phyloP scores from a whole-genome alignment of 768 basidiomycete species.

The Jaapia argillacea region DNA sequence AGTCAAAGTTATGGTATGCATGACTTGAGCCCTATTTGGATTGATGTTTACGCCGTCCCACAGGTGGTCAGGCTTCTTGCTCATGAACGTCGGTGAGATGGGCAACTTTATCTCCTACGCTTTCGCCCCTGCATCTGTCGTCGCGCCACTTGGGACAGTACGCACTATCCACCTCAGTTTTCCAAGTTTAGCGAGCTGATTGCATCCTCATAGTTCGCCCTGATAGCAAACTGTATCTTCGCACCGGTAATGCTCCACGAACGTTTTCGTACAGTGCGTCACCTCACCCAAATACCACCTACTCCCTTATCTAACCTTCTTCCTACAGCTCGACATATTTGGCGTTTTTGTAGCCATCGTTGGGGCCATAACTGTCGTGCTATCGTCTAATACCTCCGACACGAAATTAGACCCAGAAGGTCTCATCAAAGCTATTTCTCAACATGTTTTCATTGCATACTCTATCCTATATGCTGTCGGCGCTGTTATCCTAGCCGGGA shows the following conservation, averaged over 20 bases:
- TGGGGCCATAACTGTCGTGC: constrained; percentile 90
- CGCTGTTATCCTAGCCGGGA: constrained; percentile 45
- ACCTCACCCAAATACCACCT: constrained; percentile 6
- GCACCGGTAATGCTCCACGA: constrained; percentile 81
- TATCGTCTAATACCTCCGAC: constrained; percentile 65
- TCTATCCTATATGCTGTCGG: constrained; percentile 48
- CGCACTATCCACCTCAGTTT: constrained; percentile 18
- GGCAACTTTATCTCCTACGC: constrained; percentile 52
- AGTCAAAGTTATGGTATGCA: constrained; percentile 73
- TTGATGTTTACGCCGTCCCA: constrained; percentile 1
- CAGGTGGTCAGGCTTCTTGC: constrained; percentile 84
- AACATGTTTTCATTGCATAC: constrained; percentile 69
- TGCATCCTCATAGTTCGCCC: constrained; percentile 50
- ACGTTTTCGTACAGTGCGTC: constrained; percentile 62
- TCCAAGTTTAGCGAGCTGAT: not conserved
- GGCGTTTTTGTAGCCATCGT: constrained; percentile 75
- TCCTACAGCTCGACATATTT: constrained; percentile 58
- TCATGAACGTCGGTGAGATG: constrained; percentile 88
- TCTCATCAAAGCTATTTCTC: constrained; percentile 59
- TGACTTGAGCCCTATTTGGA: not conserved
- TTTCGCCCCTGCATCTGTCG: constrained; percentile 84
- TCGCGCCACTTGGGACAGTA: constrained; percentile 93
- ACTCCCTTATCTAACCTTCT: constrained; percentile 2
- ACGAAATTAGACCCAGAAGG: constrained; percentile 57
- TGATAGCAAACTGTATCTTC: constrained; percentile 94